These are phyloP conservation scores for Calophaca sinica DNA, from an alignment of 306 rosid genomes.

Conservation along the genomic window DNA sequence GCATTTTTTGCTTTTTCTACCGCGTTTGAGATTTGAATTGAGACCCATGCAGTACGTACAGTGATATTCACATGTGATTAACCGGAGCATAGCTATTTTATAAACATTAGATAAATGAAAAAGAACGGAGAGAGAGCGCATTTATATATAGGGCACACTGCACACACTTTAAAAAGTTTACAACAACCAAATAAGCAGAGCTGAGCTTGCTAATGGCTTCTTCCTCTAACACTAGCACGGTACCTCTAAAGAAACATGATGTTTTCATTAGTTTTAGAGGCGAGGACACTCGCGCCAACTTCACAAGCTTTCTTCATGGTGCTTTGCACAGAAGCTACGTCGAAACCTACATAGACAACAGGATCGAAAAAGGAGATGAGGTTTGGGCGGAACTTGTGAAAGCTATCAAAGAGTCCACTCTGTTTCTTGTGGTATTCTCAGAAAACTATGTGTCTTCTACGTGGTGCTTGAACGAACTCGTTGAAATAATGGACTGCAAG, in stretches of 20 bases:
- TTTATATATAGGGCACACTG: no score
- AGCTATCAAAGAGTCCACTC: neutral
- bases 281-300: slow-evolving; percentile 5
- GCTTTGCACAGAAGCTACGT: neutral
- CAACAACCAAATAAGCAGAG: no score
- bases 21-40: no score
- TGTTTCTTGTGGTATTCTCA: slow-evolving; percentile 29
- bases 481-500: slow-evolving; percentile 9
- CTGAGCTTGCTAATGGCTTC: no score
- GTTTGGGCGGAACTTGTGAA: neutral
- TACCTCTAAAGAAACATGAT: neutral
- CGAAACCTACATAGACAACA: neutral
- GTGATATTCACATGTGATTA: no score
- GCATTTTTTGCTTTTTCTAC: no score
- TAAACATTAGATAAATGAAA: no score
- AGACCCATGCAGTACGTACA: no score
- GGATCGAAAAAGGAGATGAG: neutral
- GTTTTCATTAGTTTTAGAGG: slow-evolving; percentile 39
- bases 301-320: slow-evolving; percentile 27
- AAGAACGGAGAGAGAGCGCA: no score
- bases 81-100: no score
- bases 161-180: no score
- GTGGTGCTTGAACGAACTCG: slow-evolving; percentile 45
- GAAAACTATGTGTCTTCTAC: neutral
- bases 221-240: no score